These are phyloP conservation scores for Stagonosporopsis chrysanthemi DNA, from an alignment of 2,329 filamentous ascomycete genomes.

Conservation along the genomic window DNA sequence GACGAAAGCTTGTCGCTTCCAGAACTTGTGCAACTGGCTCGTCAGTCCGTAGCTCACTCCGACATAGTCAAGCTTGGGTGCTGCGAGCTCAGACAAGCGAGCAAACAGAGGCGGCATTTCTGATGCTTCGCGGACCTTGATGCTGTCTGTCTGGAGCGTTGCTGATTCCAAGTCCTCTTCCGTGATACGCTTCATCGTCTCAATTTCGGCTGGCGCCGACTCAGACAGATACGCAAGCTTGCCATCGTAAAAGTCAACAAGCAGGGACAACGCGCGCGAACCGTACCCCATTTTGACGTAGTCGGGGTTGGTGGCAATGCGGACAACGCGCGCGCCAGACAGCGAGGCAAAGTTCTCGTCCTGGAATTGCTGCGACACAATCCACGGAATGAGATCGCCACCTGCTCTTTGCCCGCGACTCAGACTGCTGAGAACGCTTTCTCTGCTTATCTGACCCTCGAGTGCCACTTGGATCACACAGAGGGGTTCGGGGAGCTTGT, in stretches of 20 bases:
- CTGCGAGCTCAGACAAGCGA: slow-evolving; percentile 81
- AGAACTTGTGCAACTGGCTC: slow-evolving; percentile 88
- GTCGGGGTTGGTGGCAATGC: slow-evolving; percentile 96
- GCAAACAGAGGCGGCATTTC: slow-evolving; percentile 94
- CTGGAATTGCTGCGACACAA: slow-evolving; percentile 97
- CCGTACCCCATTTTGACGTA: slow-evolving; percentile 94
- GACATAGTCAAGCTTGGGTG: slow-evolving; percentile 85
- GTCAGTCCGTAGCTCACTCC: slow-evolving; percentile 97
- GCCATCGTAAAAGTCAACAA: slow-evolving; percentile 92
- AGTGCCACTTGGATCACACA: slow-evolving; percentile 94
- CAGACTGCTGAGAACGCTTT: slow-evolving; percentile 89
- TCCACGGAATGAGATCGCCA: slow-evolving; percentile 95
- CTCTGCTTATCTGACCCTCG: slow-evolving; percentile 91
- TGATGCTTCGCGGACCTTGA: slow-evolving; percentile 87
- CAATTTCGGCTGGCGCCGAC: slow-evolving; percentile 61
- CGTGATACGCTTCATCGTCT: slow-evolving; percentile 77
- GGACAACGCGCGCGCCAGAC: slow-evolving; percentile 88
- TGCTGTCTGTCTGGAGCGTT: slow-evolving; percentile 82
- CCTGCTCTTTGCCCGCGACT: slow-evolving; percentile 87
- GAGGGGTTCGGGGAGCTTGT: slow-evolving; percentile 86
- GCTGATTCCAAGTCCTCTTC: slow-evolving; percentile 81
- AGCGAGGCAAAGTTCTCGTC: slow-evolving; percentile 95
- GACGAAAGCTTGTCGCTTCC: slow-evolving; percentile 86
- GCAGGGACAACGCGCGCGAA: slow-evolving; percentile 82
- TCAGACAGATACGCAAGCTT: slow-evolving; percentile 88